Conservation (phyloP, 176 grass and related monocot genomes). For the Phragmites australis region DNA sequence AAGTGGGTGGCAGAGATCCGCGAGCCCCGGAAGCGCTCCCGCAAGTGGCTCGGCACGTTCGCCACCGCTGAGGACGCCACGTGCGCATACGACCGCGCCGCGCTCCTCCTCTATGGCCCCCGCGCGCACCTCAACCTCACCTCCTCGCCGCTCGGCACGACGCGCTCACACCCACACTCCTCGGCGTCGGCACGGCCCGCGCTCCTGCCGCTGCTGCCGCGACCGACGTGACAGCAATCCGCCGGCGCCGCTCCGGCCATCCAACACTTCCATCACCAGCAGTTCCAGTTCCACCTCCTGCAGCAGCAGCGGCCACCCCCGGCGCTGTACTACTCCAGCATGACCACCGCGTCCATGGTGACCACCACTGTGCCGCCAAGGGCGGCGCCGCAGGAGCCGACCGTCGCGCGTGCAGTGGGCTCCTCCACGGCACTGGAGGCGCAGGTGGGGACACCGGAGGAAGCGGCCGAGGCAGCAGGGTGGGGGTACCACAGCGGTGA, state of each 20-base stretch:
- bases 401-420: not conserved
- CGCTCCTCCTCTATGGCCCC: slow-evolving; percentile 78
- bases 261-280: slow-evolving; percentile 5
- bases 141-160: slow-evolving; percentile 2
- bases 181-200: slow-evolving; percentile 38
- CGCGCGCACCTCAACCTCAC: slow-evolving; percentile 90
- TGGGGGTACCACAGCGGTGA: slow-evolving; percentile 37
- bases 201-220: slow-evolving; percentile 39
- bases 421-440: not conserved
- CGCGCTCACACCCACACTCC: not conserved
- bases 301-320: not conserved
- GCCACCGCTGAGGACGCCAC: slow-evolving; percentile 93
- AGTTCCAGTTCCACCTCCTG: slow-evolving; percentile 31
- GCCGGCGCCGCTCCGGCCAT: not conserved
- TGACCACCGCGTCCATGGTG: slow-evolving; percentile 33
- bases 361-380: slow-evolving; percentile 25
- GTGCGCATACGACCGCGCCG: slow-evolving; percentile 80
- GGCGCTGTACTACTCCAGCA: slow-evolving; percentile 34
- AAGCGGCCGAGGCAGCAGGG: slow-evolving; percentile 18
- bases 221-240: slow-evolving; percentile 4
- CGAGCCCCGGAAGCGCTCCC: slow-evolving; percentile 67
- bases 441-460: not conserved
- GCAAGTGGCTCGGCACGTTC: slow-evolving; percentile 97
- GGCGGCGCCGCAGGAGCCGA: slow-evolving; percentile 32
- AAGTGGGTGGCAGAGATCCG: slow-evolving; percentile 83